Conservation (phyloP, 2,329 filamentous ascomycete species). For the Albophoma yamanashiensis region DNA sequence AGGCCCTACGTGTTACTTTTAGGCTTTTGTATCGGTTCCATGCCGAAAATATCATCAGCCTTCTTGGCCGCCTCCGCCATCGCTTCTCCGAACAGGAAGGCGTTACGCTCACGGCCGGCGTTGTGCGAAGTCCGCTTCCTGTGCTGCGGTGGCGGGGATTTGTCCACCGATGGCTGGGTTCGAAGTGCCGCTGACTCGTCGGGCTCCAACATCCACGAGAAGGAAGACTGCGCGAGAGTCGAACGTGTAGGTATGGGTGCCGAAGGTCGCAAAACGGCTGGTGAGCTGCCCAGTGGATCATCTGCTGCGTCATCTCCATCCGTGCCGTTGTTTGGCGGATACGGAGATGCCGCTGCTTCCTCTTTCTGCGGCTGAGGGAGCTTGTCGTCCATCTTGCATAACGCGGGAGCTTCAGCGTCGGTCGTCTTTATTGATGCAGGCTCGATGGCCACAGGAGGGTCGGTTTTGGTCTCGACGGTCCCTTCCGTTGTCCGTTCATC, state of each 20-base stretch:
- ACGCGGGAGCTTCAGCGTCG: neutral
- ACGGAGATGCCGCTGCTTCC: neutral
- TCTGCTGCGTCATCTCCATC: neutral
- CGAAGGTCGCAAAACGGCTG: slow-evolving; percentile 10
- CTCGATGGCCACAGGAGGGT: neutral
- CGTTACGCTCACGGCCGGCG: slow-evolving; percentile 42
- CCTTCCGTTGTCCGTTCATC: neutral
- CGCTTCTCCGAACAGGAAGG: slow-evolving; percentile 49
- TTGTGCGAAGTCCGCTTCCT: slow-evolving; percentile 31
- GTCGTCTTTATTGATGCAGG: neutral
- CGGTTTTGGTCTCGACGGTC: neutral
- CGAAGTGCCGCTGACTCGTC: slow-evolving; percentile 24
- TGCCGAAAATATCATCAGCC: slow-evolving; percentile 42
- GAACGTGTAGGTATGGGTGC: slow-evolving; percentile 49
- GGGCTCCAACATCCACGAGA: slow-evolving; percentile 68
- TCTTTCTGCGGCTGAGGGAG: neutral
- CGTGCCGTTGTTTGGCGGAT: neutral
- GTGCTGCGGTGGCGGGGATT: slow-evolving; percentile 22
- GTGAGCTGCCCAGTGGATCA: neutral
- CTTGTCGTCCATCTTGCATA: neutral
- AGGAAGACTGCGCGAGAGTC: slow-evolving; percentile 61
- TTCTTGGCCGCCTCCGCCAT: slow-evolving; percentile 24
- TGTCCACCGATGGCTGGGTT: slow-evolving; percentile 11
- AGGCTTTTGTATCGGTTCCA: slow-evolving; percentile 34
- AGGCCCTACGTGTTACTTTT: slow-evolving; percentile 7